A percentile compares a stretch with the other conserved stretches of the same genome.
phyloP scores from a whole-genome alignment of 2,329 filamentous ascomycete species.

The Paecilomyces niveus region DNA sequence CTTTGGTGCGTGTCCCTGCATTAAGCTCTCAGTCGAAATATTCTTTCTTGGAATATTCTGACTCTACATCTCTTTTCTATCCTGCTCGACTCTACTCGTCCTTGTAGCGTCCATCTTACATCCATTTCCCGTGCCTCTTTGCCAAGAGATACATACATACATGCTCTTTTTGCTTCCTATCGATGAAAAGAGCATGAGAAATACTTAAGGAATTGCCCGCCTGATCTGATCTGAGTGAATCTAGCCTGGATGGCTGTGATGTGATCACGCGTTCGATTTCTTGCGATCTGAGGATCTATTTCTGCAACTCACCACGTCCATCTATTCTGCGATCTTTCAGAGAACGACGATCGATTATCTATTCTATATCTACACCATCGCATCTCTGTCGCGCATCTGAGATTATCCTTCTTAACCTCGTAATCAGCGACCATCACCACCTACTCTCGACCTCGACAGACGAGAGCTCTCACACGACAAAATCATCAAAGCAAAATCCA shows the following conservation, averaged over 20 bases:
- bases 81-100: not conserved
- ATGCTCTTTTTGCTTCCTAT: not conserved
- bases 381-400: not conserved
- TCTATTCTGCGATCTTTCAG: not conserved
- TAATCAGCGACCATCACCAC: no score
- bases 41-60: not conserved
- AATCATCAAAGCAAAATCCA: not conserved
- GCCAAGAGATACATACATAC: not conserved
- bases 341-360: not conserved
- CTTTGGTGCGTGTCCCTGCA: not conserved
- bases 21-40: not conserved
- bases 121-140: not conserved
- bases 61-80: not conserved
- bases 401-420: no score
- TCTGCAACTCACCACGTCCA: not conserved
- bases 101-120: not conserved
- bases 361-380: not conserved
- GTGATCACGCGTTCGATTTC: not conserved
- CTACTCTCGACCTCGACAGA: no score
- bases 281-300: not conserved
- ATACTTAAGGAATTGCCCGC: not conserved
- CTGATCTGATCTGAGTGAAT: not conserved
- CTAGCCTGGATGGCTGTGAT: not conserved
- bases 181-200: not conserved
- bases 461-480: not conserved